These are phyloP conservation scores for Suillus sp. DNA, from an alignment of 768 basidiomycete genomes.

Conservation along the genomic window DNA sequence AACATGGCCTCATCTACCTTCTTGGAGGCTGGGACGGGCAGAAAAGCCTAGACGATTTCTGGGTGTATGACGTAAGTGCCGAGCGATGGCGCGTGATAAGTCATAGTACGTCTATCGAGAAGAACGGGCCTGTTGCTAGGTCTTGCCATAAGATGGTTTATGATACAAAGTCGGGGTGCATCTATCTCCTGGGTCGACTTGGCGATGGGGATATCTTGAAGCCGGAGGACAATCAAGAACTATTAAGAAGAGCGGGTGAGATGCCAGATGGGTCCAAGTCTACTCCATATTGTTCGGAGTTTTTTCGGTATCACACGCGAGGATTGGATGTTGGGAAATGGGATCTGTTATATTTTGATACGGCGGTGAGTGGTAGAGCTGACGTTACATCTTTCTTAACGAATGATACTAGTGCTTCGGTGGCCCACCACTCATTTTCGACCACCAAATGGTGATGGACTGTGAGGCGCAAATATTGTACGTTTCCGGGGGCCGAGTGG, in stretches of 20 bases:
- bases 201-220: slow-evolving; percentile 52
- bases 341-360: slow-evolving; percentile 70
- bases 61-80: slow-evolving; percentile 64
- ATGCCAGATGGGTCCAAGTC: slow-evolving; percentile 17
- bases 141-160: slow-evolving; percentile 86
- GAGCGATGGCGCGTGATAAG: slow-evolving; percentile 66
- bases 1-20: slow-evolving; percentile 65
- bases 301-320: slow-evolving; percentile 73
- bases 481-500: slow-evolving; percentile 73
- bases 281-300: slow-evolving; percentile 59
- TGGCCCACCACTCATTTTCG: slow-evolving; percentile 74
- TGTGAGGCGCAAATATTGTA: slow-evolving; percentile 70
- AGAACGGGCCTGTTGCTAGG: slow-evolving; percentile 68
- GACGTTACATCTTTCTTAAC: neutral
- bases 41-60: slow-evolving; percentile 76
- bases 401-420: slow-evolving; percentile 49
- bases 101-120: slow-evolving; percentile 52
- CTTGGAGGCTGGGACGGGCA: slow-evolving; percentile 81
- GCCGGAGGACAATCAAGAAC: slow-evolving; percentile 36
- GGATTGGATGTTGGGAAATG: slow-evolving; percentile 66
- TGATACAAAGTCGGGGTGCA: slow-evolving; percentile 65
- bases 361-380: slow-evolving; percentile 48
- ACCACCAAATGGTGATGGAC: slow-evolving; percentile 83
- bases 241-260: slow-evolving; percentile 31
- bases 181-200: slow-evolving; percentile 74